Evolutionary conservation across 2,329 filamentous ascomycete species (phyloP), one percentile per base, ranked within the genome.

Genomic region (Huntiella bhutanensis): DNA sequence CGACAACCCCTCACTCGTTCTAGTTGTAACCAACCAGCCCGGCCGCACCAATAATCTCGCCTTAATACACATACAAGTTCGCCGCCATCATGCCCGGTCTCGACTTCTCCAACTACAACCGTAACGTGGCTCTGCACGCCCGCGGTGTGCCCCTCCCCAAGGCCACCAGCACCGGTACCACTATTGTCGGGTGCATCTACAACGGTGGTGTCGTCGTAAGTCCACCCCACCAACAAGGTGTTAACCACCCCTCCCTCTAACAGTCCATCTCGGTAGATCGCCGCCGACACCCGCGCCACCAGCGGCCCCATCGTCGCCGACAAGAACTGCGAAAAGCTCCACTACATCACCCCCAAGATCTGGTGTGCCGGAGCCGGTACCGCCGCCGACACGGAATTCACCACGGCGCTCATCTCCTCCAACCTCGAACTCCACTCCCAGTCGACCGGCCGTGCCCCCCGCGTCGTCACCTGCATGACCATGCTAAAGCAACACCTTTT

Each of bases 271-370:
- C 12, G 13, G 46, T 56, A 87, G 82, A 96, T 98, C 64, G 91
- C 91, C 53, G 91, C 91, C 68, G 91, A 98, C 67, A 98, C 91
- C 54, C 78, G 91, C 75, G 91, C 91, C 53, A 98, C 91, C 41
- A 92, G 83, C 53, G 91, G 91, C 33, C 87, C 91, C 55, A 98
- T 98, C 65, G 91, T 98, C 56, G 92, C 92, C 65, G 91, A 98
- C 76, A 98, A 98, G 84, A 98, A 98, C 75, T 96, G 91, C 71
- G 88, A 98, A 69, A 98, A 98, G 71, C 79, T 98, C 53, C 91
- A 98, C 70, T 98, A 92, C 72, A 98, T 98, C 63, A 74, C 91
- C 38, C 88, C 91, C 50, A 86, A 95, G 65, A 98, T 98, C 66
- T 98, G 91, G 91, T 98, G 91, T 66, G 91, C 91, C 7, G 91